These are phyloP conservation scores for Penicillium sp. DNA, from an alignment of 2,329 filamentous ascomycete genomes.

Conservation along the genomic window DNA sequence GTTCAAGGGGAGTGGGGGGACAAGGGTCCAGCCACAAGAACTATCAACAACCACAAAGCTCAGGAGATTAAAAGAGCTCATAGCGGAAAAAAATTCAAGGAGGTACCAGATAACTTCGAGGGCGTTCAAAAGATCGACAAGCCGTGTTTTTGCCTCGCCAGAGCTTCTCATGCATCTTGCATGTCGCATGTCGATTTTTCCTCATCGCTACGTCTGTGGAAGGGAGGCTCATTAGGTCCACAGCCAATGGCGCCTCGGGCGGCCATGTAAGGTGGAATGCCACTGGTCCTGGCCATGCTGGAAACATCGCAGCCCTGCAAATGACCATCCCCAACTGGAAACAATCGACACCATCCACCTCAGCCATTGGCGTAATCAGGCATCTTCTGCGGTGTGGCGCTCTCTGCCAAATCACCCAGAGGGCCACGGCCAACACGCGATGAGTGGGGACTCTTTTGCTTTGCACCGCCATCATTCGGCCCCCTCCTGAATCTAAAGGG, in stretches of 20 bases:
- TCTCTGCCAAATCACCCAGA: background rate
- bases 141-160: constrained; percentile 10
- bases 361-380: constrained; percentile 21
- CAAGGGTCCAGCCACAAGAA: constrained; percentile 9
- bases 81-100: background rate
- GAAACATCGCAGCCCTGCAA: constrained; percentile 5
- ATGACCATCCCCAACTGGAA: constrained; percentile 12
- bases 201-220: constrained; percentile 4
- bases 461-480: constrained; percentile 5
- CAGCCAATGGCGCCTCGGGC: constrained; percentile 9
- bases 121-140: constrained; percentile 10
- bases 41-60: background rate
- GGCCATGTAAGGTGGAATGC: background rate
- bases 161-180: constrained; percentile 4
- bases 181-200: constrained; percentile 7
- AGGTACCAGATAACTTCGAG: background rate
- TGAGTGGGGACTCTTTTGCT: constrained; percentile 2
- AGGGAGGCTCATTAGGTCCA: constrained; percentile 6
- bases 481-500: background rate
- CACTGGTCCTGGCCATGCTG: constrained; percentile 7
- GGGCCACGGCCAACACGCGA: constrained; percentile 8
- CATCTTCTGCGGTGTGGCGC: constrained; percentile 8
- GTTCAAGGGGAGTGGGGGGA: background rate
- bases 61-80: background rate
- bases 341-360: constrained; percentile 11